Percentiles rank a stretch among this genome's conserved stretches.
Evolutionary conservation across 495 filamentous ascomycete genomes (phyloP).

Genomic region (Schizothecium vesticola): DNA sequence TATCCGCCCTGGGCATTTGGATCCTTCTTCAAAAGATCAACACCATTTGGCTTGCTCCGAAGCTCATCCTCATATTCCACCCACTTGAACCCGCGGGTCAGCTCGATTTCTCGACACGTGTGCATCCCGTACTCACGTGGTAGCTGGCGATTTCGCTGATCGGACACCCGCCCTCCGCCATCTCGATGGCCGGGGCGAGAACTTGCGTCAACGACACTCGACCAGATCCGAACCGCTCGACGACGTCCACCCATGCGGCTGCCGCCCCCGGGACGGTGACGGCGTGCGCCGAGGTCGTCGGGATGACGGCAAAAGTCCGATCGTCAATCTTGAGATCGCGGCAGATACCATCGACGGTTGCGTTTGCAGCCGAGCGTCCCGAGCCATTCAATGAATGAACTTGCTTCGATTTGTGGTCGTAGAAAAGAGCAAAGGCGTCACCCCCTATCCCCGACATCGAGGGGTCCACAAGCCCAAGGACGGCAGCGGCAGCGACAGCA

Average conservation of each 20-base stretch:
- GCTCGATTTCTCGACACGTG: neutral
- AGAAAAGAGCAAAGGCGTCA: conserved; percentile 83
- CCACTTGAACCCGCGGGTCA: conserved; percentile 50
- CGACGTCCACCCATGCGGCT: conserved; percentile 78
- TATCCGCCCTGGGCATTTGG: conserved; percentile 50
- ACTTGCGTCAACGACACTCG: conserved; percentile 65
- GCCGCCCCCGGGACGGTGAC: conserved; percentile 74
- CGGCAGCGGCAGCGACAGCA: conserved; percentile 48
- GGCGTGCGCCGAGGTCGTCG: conserved; percentile 58
- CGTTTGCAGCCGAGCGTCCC: conserved; percentile 57
- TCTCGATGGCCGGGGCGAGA: conserved; percentile 64
- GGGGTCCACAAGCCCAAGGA: conserved; percentile 76
- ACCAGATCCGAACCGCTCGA: conserved; percentile 73
- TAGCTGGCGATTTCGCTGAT: conserved; percentile 63
- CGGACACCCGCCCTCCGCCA: conserved; percentile 74
- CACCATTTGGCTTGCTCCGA: conserved; percentile 61
- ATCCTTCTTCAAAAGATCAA: conserved; percentile 62
- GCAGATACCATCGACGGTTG: conserved; percentile 55
- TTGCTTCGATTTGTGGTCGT: conserved; percentile 64
- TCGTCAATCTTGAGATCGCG: conserved; percentile 58
- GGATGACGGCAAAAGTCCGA: conserved; percentile 46
- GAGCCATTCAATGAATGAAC: conserved; percentile 74
- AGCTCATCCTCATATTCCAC: conserved; percentile 49
- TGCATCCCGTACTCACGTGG: conserved; percentile 40
- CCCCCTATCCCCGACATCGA: conserved; percentile 78